Percentiles rank a stretch among this genome's conserved stretches.
phyloP scores from a whole-genome alignment of 768 basidiomycete species.

The Collybia mongolica region DNA sequence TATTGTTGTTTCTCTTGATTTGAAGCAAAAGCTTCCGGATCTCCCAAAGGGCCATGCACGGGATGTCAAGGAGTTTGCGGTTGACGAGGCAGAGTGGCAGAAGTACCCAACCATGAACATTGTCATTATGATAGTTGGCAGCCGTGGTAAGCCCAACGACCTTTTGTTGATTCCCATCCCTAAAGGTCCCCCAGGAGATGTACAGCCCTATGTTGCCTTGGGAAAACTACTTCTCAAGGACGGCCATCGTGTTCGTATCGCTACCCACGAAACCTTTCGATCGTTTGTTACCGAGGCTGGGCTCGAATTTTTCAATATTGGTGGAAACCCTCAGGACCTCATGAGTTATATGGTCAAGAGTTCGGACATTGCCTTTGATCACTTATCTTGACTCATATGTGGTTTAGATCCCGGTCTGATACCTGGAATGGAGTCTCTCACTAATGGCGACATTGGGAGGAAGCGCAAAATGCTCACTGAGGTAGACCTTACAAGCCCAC shows the following conservation, averaged over 20 bases:
- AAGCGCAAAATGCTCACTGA: slow-evolving; percentile 59
- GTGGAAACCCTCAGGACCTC: slow-evolving; percentile 61
- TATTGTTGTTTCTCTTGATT: slow-evolving; percentile 44
- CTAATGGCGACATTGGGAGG: slow-evolving; percentile 57
- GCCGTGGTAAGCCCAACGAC: slow-evolving; percentile 43
- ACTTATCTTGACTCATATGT: slow-evolving; percentile 4
- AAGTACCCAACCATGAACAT: slow-evolving; percentile 47
- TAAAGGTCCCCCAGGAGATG: slow-evolving; percentile 43
- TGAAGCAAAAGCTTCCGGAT: slow-evolving; percentile 49
- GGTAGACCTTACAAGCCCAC: slow-evolving; percentile 19
- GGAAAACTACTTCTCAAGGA: slow-evolving; percentile 46
- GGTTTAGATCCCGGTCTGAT: slow-evolving; percentile 59
- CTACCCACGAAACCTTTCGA: slow-evolving; percentile 60
- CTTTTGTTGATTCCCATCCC: neutral
- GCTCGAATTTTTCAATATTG: slow-evolving; percentile 60
- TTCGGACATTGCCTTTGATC: slow-evolving; percentile 23
- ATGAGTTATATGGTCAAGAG: slow-evolving; percentile 78
- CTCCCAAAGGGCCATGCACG: slow-evolving; percentile 43
- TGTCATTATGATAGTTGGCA: slow-evolving; percentile 68
- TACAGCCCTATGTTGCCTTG: slow-evolving; percentile 65
- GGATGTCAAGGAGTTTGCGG: slow-evolving; percentile 48
- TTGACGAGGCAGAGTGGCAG: slow-evolving; percentile 36
- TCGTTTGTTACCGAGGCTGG: slow-evolving; percentile 49
- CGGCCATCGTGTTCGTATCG: slow-evolving; percentile 60
- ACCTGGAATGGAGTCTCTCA: slow-evolving; percentile 55